Base-by-base conservation (phyloP, 805 yeast species). In the Saccharomyces eubayanus region DNA sequence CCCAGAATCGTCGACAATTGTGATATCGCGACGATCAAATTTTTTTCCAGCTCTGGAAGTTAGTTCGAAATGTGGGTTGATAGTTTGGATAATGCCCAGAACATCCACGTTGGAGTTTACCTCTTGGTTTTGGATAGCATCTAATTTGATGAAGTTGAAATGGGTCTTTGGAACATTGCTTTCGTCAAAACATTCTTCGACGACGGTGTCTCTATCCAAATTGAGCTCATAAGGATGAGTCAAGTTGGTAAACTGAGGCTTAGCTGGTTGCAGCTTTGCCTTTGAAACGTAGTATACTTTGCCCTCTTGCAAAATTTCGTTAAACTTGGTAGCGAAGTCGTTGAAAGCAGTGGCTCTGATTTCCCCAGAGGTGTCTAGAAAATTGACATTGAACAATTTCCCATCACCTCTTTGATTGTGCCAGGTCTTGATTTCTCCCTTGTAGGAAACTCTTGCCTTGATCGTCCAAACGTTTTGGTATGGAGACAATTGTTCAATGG, bases 311-410 rank as follows among this genome's bases (percentile, higher is more conserved):
- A 94, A 72, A 30, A 83, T 63, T 61, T 85, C 87, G 73, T 81
- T 84, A 66, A 81, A 86, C 66, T 81, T 83, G 55, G 87, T 96
- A 11, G 92, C 97, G 62, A 80, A 79, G 41, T 89, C 92, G 68
- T 87, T 88, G 72, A 94, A 94, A 1, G 94, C 97, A 2, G 98
- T 90, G 10, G 96, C 97, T 64, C 94, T 80, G 62, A 94, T 94
- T 74, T 94, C 98, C 63, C 94, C 96, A 5, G 97, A 87, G 68
- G 94, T 96, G 68, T 94, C 99, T 54, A 92, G 73, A 55, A 94
- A 82, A 61, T 89, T 89, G 30, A 89, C 88, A 62, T 85, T 87
- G 75, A 94, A 90, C 55, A 94, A 77, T 69, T 88, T 87, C 53
- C 99, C 99, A 58, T 85, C 89, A 54, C 97, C 96, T 62, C 84